phyloP scores from a whole-genome alignment of 2,329 filamentous ascomycete species.

The Ceratocystis diversiconidia region DNA sequence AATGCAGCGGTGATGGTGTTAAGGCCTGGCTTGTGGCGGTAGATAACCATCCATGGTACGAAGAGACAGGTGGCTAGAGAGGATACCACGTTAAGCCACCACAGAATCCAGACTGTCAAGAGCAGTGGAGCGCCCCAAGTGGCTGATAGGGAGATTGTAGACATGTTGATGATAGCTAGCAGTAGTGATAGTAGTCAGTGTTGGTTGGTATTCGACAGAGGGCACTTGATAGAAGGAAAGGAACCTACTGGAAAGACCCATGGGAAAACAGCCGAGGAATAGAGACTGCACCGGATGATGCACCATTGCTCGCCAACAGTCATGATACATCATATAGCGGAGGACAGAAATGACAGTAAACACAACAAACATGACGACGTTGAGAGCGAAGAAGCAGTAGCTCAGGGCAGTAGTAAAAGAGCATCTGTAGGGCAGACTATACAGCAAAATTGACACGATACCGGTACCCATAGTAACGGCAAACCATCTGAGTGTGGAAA shows the following conservation, averaged over 20 bases:
- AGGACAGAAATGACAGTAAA: constrained; percentile 41
- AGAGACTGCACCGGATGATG: constrained; percentile 51
- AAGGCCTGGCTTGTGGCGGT: constrained; percentile 33
- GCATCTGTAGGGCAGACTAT: constrained; percentile 46
- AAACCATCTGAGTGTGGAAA: constrained; percentile 35
- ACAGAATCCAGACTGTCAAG: constrained; percentile 41
- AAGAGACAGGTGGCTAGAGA: constrained; percentile 39
- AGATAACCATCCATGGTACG: constrained; percentile 43
- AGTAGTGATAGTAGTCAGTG: background rate
- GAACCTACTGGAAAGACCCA: constrained; percentile 40
- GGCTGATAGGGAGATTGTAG: constrained; percentile 42
- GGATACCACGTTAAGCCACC: constrained; percentile 42
- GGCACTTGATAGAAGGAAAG: background rate
- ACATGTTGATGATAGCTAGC: constrained; percentile 48
- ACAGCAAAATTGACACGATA: constrained; percentile 48
- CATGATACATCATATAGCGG: constrained; percentile 50
- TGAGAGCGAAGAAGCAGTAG: constrained; percentile 45
- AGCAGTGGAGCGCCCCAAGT: constrained; percentile 45
- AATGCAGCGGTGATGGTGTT: constrained; percentile 49
- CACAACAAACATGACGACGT: constrained; percentile 41
- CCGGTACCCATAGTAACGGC: constrained; percentile 53
- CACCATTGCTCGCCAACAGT: constrained; percentile 54
- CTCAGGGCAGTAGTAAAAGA: constrained; percentile 44
- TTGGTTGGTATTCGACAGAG: background rate
- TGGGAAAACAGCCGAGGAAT: constrained; percentile 54